A percentile compares a stretch with the other conserved stretches of the same genome.
These are phyloP conservation scores for Aureobasidium leucospermi DNA, from an alignment of 2,329 filamentous ascomycete species.

Conservation along the genomic window DNA sequence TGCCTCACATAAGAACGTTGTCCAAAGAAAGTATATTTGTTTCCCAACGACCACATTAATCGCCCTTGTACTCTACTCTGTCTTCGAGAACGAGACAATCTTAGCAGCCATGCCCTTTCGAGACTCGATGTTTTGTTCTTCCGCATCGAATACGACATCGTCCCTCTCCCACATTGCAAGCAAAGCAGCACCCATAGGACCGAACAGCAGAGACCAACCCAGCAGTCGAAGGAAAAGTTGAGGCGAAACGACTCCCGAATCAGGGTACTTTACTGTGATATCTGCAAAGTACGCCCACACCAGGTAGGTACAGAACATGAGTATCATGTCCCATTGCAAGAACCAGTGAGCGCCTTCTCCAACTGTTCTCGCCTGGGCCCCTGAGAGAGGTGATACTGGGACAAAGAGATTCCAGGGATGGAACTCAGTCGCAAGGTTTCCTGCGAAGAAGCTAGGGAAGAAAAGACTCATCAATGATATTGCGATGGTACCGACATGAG, in stretches of 20 bases:
- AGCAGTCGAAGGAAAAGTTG: background rate
- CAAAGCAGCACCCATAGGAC: slow-evolving; percentile 4
- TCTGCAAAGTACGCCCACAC: slow-evolving; percentile 1
- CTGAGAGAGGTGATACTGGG: background rate
- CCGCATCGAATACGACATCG: background rate
- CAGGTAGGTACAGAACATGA: slow-evolving; percentile 1
- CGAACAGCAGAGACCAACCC: background rate
- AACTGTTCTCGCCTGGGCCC: background rate
- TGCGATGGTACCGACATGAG: background rate
- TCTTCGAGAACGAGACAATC: background rate
- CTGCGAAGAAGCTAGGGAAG: background rate
- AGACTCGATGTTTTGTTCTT: background rate
- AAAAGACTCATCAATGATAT: background rate
- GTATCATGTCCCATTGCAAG: slow-evolving; percentile 11
- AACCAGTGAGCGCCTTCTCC: slow-evolving; percentile 13
- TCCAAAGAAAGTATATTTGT: no score
- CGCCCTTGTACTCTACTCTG: background rate
- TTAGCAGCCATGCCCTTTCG: background rate
- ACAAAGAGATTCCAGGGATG: slow-evolving; percentile 2
- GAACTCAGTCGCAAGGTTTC: background rate
- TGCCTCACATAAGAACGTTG: no score
- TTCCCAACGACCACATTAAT: background rate
- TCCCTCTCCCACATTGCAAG: slow-evolving; percentile 8
- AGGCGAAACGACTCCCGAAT: background rate
- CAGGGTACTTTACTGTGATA: background rate